These are phyloP conservation scores for Trametes cubensis DNA, from an alignment of 768 basidiomycete genomes.

Conservation along the genomic window DNA sequence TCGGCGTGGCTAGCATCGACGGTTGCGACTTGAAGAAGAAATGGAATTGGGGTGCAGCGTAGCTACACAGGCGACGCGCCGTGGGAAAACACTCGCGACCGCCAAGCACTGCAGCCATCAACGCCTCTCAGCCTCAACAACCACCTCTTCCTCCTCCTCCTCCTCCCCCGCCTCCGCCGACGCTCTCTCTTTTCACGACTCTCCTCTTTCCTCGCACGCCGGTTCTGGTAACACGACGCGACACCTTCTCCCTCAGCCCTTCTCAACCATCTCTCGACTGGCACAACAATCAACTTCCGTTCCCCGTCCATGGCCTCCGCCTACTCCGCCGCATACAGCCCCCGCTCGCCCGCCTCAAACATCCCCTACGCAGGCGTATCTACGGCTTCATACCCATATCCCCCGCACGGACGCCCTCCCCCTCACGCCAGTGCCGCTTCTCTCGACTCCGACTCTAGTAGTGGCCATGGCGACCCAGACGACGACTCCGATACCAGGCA, in stretches of 20 bases:
- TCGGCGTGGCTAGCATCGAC: too few species aligned
- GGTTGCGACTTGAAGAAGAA: too few species aligned
- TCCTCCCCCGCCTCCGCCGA: not conserved
- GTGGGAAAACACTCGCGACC: constrained; percentile 13
- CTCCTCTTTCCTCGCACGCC: not conserved
- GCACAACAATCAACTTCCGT: not conserved
- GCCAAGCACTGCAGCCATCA: not conserved
- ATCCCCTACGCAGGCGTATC: constrained; percentile 20
- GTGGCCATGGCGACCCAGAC: constrained; percentile 17
- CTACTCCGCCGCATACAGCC: constrained; percentile 23
- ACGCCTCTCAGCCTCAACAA: not conserved
- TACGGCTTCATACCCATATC: constrained; percentile 21
- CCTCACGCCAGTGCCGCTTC: constrained; percentile 23
- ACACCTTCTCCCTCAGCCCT: not conserved
- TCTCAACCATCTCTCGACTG: not conserved
- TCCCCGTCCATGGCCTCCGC: constrained; percentile 17
- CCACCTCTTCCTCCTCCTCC: not conserved
- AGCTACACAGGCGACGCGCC: too few species aligned
- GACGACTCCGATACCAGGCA: not conserved
- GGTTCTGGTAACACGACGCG: constrained; percentile 17
- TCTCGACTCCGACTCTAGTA: constrained; percentile 21
- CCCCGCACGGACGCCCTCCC: constrained; percentile 12
- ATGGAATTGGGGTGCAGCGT: too few species aligned
- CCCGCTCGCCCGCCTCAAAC: constrained; percentile 20
- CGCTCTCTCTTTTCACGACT: not conserved